These are phyloP conservation scores for Boletus austroedulis DNA, from an alignment of 1,284 basidiomycete genomes.

Conservation along the genomic window DNA sequence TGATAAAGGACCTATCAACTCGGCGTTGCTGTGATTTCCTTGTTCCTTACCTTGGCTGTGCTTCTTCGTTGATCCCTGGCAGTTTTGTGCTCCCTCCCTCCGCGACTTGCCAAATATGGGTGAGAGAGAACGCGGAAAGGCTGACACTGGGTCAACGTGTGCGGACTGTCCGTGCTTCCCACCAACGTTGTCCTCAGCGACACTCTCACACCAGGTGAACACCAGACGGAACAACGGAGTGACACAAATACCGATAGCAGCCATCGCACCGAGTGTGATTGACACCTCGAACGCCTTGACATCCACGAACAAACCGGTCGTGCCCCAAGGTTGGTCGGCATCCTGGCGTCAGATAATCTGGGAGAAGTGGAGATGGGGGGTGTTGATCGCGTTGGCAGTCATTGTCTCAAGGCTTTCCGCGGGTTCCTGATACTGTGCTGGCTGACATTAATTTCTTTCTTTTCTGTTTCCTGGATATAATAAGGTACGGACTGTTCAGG, in stretches of 20 bases:
- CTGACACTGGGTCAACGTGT: slow-evolving; percentile 33
- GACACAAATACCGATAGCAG: slow-evolving; percentile 7
- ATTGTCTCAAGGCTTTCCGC: slow-evolving; percentile 68
- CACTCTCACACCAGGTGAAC: slow-evolving; percentile 16
- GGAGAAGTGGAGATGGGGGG: slow-evolving; percentile 83
- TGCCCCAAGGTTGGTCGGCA: slow-evolving; percentile 46
- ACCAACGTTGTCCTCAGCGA: slow-evolving; percentile 18
- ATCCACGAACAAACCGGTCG: slow-evolving; percentile 34
- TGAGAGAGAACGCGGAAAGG: slow-evolving; percentile 60
- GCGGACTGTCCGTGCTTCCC: slow-evolving; percentile 15
- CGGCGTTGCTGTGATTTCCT: slow-evolving; percentile 20
- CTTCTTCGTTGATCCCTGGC: slow-evolving; percentile 20
- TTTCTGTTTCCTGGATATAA: slow-evolving; percentile 24
- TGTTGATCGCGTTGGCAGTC: slow-evolving; percentile 70
- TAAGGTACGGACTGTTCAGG: slow-evolving; percentile 19
- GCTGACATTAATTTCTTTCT: background rate
- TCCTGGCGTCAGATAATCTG: slow-evolving; percentile 66
- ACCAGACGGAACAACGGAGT: slow-evolving; percentile 16
- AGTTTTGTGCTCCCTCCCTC: slow-evolving; percentile 68
- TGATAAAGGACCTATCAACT: slow-evolving; percentile 25
- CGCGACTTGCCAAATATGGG: slow-evolving; percentile 89
- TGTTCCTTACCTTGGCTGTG: slow-evolving; percentile 18
- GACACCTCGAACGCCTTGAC: slow-evolving; percentile 26
- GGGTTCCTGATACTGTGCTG: slow-evolving; percentile 22
- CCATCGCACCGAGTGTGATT: background rate